Conservation (phyloP, 2,329 filamentous ascomycete species). For the Pyricularia sp. region DNA sequence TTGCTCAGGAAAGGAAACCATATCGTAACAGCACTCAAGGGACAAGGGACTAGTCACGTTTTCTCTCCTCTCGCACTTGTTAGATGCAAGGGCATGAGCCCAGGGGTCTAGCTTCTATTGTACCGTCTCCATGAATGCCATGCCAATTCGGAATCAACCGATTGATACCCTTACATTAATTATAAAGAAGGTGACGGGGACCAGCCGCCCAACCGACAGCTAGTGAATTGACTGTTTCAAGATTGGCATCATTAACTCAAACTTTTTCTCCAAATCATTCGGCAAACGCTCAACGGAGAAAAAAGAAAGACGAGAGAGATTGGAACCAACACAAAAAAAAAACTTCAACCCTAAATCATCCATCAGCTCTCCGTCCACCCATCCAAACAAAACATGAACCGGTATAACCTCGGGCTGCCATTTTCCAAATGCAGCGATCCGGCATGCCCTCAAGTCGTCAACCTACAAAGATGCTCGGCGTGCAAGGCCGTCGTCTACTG, state of each 20-base stretch:
- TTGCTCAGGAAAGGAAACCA: not conserved
- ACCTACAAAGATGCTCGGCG: conserved; percentile 11
- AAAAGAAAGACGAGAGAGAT: not conserved
- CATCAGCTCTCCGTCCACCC: too few species aligned
- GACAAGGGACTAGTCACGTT: not conserved
- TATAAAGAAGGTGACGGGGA: too few species aligned
- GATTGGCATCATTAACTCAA: too few species aligned
- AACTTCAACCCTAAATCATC: too few species aligned
- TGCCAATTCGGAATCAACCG: too few species aligned
- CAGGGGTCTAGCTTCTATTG: not conserved
- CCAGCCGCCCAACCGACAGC: too few species aligned
- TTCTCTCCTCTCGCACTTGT: not conserved
- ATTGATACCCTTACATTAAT: too few species aligned
- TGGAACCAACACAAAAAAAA: not conserved
- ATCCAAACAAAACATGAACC: not conserved
- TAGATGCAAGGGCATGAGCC: not conserved
- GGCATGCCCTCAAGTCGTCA: conserved; percentile 6
- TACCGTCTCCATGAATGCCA: too few species aligned
- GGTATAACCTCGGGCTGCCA: not conserved
- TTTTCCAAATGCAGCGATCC: not conserved
- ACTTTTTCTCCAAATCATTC: too few species aligned
- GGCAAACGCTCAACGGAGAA: not conserved
- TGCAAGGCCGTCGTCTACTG: conserved; percentile 13
- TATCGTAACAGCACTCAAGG: not conserved
- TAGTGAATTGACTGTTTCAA: too few species aligned